Conservation (phyloP, 306 rosid species). For the Adenanthera pavonina region DNA sequence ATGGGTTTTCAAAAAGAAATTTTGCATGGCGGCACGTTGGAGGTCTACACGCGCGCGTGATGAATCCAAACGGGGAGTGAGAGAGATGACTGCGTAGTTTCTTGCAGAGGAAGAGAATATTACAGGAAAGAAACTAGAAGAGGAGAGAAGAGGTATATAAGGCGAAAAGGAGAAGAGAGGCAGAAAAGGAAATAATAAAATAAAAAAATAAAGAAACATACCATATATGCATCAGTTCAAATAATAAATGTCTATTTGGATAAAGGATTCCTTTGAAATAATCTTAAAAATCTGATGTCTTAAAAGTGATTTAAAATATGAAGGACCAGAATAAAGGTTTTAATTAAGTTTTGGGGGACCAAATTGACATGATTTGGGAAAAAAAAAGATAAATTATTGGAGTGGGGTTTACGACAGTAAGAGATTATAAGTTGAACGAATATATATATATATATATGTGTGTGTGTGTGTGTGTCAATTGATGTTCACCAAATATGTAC, state of each 20-base stretch:
- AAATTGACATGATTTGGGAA: not conserved
- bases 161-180: no score
- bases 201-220: not conserved
- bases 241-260: not conserved
- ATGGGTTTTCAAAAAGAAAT: not conserved
- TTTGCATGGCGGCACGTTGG: constrained; percentile 22
- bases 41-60: not conserved
- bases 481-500: not conserved
- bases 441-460: not conserved
- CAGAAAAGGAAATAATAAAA: not conserved
- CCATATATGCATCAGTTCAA: not conserved
- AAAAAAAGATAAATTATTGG: not conserved
- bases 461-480: not conserved
- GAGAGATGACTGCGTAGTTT: not conserved
- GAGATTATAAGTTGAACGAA: not conserved
- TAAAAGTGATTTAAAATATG: not conserved
- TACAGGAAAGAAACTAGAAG: not conserved
- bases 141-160: not conserved
- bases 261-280: not conserved
- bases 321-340: no score
- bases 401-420: not conserved
- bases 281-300: not conserved
- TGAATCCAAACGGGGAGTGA: not conserved
- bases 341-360: not conserved
- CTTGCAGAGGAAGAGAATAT: not conserved